A percentile compares a stretch with the other conserved stretches of the same genome.
Evolutionary conservation across 1,139 yeast genomes (phyloP).

Genomic region (Debaryomyces subglobosus): DNA sequence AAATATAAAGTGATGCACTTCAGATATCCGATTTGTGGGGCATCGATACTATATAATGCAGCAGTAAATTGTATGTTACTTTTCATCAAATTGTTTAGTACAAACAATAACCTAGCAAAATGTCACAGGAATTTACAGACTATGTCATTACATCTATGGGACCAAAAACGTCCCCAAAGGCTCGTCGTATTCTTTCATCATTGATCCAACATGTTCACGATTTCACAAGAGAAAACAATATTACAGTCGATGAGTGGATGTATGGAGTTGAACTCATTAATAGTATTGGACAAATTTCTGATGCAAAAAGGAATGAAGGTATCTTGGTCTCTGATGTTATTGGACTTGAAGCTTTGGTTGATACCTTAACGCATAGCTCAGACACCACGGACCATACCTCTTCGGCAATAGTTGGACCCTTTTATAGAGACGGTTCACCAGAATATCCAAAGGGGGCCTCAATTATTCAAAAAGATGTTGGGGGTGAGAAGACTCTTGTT

Average conservation of each 20-base stretch:
- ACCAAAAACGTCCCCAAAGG: conserved; percentile 29
- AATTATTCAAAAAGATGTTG: conserved; percentile 33
- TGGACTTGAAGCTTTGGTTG: conserved; percentile 19
- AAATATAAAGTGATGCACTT: not conserved
- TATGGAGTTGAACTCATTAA: conserved; percentile 18
- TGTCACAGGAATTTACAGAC: conserved; percentile 31
- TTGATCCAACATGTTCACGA: conserved; percentile 22
- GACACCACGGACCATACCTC: conserved; percentile 26
- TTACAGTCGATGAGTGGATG: conserved; percentile 20
- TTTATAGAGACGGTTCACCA: conserved; percentile 31
- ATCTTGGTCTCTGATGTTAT: conserved; percentile 19
- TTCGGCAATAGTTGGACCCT: conserved; percentile 30
- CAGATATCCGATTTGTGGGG: not conserved
- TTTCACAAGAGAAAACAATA: conserved; percentile 19
- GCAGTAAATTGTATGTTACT: not conserved
- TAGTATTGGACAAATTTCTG: conserved; percentile 19
- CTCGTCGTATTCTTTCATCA: conserved; percentile 25
- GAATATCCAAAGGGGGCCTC: conserved; percentile 28
- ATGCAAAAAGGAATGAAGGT: conserved; percentile 18
- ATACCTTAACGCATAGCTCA: conserved; percentile 22
- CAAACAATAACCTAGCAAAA: not conserved
- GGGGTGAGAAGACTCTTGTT: conserved; percentile 27
- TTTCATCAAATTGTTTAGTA: not conserved
- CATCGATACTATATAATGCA: not conserved
- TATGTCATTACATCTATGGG: conserved; percentile 30